phyloP scores from a whole-genome alignment of 805 yeast species.

The Metschnikowia matae region DNA sequence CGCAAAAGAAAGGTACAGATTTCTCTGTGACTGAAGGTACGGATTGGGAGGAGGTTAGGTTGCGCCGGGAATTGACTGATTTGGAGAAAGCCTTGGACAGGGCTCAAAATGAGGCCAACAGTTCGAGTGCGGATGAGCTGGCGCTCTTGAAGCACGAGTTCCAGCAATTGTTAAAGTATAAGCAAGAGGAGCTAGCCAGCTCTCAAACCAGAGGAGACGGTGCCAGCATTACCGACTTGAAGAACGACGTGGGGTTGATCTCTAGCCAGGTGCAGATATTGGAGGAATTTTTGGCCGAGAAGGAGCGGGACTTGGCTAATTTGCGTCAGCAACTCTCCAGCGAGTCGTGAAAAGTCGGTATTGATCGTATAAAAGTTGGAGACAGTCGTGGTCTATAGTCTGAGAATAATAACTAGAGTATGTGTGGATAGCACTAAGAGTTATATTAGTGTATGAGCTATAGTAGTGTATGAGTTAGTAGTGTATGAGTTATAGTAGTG shows the following conservation, averaged over 20 bases:
- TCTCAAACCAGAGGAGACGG: constrained; percentile 12
- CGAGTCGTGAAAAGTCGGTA: neutral
- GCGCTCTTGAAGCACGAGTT: constrained; percentile 54
- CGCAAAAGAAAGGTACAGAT: constrained; percentile 54
- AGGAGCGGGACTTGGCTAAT: constrained; percentile 52
- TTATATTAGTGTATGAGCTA: too few relatives aligned
- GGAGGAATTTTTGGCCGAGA: constrained; percentile 60
- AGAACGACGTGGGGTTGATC: constrained; percentile 61
- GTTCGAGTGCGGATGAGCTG: constrained; percentile 15
- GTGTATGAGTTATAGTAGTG: neutral
- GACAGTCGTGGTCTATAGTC: neutral
- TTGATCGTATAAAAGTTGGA: too few relatives aligned
- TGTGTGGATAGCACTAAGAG: neutral
- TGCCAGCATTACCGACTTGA: constrained; percentile 48
- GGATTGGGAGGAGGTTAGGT: constrained; percentile 89
- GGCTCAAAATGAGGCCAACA: constrained; percentile 32
- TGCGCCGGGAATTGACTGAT: constrained; percentile 72
- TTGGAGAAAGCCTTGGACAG: constrained; percentile 61
- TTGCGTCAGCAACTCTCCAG: constrained; percentile 12
- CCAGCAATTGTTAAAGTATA: constrained; percentile 78
- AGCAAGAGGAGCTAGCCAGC: constrained; percentile 51
- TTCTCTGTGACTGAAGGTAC: constrained; percentile 70
- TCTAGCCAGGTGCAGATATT: constrained; percentile 73
- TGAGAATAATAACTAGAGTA: neutral
- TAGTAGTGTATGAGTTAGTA: too few relatives aligned